A percentile compares a stretch with the other conserved stretches of the same genome.
phyloP scores from a whole-genome alignment of 2,329 filamentous ascomycete genomes.

The Penicillium olsonii region DNA sequence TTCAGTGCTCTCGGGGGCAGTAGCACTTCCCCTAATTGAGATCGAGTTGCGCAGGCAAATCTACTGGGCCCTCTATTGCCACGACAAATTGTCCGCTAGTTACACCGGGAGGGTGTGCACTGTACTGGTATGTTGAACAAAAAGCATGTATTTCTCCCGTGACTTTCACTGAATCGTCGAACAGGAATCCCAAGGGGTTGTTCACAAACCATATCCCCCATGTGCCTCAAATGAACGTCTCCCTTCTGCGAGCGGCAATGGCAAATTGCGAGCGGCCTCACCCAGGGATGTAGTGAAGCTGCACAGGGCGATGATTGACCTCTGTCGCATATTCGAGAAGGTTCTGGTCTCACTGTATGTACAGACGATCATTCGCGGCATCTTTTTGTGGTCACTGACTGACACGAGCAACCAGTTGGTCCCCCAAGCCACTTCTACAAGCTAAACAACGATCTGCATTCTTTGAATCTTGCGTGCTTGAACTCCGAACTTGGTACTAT shows the following conservation, averaged over 20 bases:
- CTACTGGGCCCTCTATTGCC: conserved; percentile 40
- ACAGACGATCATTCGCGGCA: not conserved
- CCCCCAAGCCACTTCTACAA: conserved; percentile 29
- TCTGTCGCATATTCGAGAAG: conserved; percentile 35
- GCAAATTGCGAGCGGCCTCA: conserved; percentile 18
- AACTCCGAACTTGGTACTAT: conserved; percentile 39
- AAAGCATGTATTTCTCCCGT: not conserved
- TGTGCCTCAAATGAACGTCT: conserved; percentile 12
- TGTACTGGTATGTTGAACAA: conserved; percentile 31
- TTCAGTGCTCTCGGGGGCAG: conserved; percentile 27
- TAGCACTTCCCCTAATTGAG: conserved; percentile 28
- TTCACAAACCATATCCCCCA: conserved; percentile 27
- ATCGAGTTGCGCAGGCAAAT: conserved; percentile 37
- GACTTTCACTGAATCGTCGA: not conserved
- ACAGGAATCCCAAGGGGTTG: conserved; percentile 34
- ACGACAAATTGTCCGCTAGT: conserved; percentile 37
- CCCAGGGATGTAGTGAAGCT: conserved; percentile 20
- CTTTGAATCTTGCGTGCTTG: conserved; percentile 33
- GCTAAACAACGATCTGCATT: conserved; percentile 26
- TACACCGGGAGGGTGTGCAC: conserved; percentile 41
- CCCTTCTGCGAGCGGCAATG: conserved; percentile 19
- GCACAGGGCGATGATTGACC: conserved; percentile 29
- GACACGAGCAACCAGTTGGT: conserved; percentile 25
- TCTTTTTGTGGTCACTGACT: not conserved
- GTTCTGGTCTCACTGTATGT: conserved; percentile 34